Base-by-base conservation (phyloP, 768 basidiomycete genomes). In the Mycena vitilis region DNA sequence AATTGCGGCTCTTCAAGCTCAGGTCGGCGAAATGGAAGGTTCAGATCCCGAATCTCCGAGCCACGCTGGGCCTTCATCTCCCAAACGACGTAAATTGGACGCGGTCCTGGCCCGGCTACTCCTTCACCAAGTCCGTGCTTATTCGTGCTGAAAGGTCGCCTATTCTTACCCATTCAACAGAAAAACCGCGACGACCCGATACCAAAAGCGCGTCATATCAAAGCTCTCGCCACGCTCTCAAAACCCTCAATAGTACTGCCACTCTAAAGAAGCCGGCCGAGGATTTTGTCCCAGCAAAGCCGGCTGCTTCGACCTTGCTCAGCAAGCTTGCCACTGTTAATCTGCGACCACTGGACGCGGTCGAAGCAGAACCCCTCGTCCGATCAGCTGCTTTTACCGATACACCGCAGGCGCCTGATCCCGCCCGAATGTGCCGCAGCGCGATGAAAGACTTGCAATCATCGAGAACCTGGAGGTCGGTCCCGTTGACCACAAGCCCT, bases 381-480 rank as follows among this genome's bases (percentile, higher is more conserved):
- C 74, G 80, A 9, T 77, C 80, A 8, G 71, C 78, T n/a, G 81
- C 78, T 8, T 83, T 85, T 60, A 73, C 74, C 5, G 84, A 86
- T n/a, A 73, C 61, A 22, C 78, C 83, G n/a, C 66, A 72, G 44
- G 62, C 68, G 30, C 74, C 73, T 60, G 54, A 60, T 45, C 38
- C 67, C n/a, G 51, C 37, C 54, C 51, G 20, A 61, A 63, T 23
- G 65, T 60, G 13, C 73, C 69, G 4, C 81, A 78, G 63, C 81
- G 86, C 34, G 92, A 94, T 70, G 91, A 92, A 23, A 77, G 82
- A 45, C 84, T 95, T 49, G 86, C 88, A 0, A 78, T 98, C 20
- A 78, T 96, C 9, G 93, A 98, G 71, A 88, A 91, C 36, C 83
- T 99, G 16, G 80, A 88, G 70, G 83, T 89, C 53, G 96, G 96